These are phyloP conservation scores for Cornus florida DNA, from an alignment of 148 eudicot genomes.

Conservation along the genomic window DNA sequence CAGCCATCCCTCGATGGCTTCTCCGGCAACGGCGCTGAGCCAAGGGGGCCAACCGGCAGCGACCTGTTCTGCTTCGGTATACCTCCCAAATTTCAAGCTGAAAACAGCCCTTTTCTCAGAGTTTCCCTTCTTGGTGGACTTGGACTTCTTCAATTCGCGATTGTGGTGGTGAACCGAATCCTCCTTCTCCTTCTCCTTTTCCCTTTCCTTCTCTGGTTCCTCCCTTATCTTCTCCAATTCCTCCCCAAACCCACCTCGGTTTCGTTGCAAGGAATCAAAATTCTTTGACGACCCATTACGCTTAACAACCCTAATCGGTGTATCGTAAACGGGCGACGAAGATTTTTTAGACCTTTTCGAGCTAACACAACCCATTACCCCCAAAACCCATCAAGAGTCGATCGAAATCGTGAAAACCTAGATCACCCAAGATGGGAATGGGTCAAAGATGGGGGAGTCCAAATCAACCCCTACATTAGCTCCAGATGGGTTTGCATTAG, in stretches of 20 bases:
- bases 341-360: conserved; percentile 56
- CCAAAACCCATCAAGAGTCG: conserved; percentile 41
- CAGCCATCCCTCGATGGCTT: conserved; percentile 71
- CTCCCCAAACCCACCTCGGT: conserved; percentile 7
- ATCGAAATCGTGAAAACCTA: conserved; percentile 10
- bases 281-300: conserved; percentile 26
- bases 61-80: conserved; percentile 43
- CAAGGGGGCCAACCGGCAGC: conserved; percentile 80
- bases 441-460: conserved; percentile 18
- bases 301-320: neutral
- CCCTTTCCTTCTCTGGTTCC: conserved; percentile 21
- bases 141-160: conserved; percentile 15
- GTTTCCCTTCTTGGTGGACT: conserved; percentile 12
- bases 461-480: conserved; percentile 12
- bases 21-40: conserved; percentile 66
- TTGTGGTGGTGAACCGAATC: neutral
- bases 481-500: conserved; percentile 16
- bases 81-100: conserved; percentile 59
- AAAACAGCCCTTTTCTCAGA: conserved; percentile 31
- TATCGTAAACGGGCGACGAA: conserved; percentile 32
- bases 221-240: conserved; percentile 45
- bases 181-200: conserved; percentile 21
- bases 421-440: conserved; percentile 21
- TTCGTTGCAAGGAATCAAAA: conserved; percentile 11
- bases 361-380: conserved; percentile 79